Evolutionary conservation across 441 rosid species (phyloP), one percentile per base, ranked within the genome.

Genomic region (Capsella rubella): DNA sequence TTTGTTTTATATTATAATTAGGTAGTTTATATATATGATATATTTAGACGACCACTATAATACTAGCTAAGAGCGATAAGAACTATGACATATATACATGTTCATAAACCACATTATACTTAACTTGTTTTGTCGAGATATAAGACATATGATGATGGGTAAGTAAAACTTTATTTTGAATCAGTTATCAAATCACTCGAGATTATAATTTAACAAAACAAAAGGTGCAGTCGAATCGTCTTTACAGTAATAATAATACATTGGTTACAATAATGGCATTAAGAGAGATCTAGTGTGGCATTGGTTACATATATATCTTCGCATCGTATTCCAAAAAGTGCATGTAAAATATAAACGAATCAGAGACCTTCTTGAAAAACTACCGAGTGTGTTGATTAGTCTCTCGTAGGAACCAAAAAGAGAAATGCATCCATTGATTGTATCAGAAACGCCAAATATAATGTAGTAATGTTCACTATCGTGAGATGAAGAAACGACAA

Each of bases 401-500:
- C 53, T 37, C 53, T 29, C 9, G 6, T 49, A 9, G 21, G 55
- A 61, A 64, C 14, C 18, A 16, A 16, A 16, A 16, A 16, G 18
- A 16, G 18, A 14, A 1, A 14, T 14, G 69, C 50, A 64, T 64
- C 21, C 77, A 64, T 55, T 73, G 67, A 58, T 58, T 66, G 53
- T 57, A 57, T 66, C 72, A 74, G 53, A 50, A 73, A 57, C 43
- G 67, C 60, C 78, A 74, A 16, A 16, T 16, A 16, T 16, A 74
- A 74, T 56, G 57, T 67, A 21, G 64, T 58, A 61, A 52, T 42
- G 12, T 32, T 61, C 68, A 32, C 39, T 43, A 52, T 53, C 40
- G 54, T 51, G 57, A 34, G n/a, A 13, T 52, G 56, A 34, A 58
- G 15, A 67, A 75, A 67, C 62, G 42, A 69, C 69, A 68, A 68